These are phyloP conservation scores for Nannochloris sp. DNA, from an alignment of 139 green algal species.

Conservation along the genomic window DNA sequence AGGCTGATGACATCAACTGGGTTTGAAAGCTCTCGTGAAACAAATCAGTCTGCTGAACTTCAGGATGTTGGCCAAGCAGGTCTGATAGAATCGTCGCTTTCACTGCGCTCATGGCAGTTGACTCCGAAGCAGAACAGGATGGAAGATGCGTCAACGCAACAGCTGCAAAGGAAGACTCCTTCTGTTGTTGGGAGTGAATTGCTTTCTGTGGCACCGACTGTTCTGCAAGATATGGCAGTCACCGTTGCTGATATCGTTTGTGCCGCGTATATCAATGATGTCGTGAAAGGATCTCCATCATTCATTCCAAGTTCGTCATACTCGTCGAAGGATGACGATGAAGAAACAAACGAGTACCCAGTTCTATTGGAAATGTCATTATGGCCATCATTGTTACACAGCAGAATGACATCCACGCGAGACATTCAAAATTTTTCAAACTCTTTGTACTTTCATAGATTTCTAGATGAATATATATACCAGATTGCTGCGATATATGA, in stretches of 20 bases:
- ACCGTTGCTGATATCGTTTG: constrained; percentile 36
- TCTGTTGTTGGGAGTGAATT: constrained; percentile 3
- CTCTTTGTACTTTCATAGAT: constrained; percentile 15
- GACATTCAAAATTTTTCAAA: constrained; percentile 49
- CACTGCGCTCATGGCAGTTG: too few species aligned
- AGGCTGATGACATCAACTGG: too few species aligned
- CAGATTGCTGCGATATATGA: constrained; percentile 41
- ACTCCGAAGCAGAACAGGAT: too few species aligned
- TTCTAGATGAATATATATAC: constrained; percentile 13
- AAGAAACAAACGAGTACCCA: neutral
- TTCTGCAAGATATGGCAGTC: constrained; percentile 45
- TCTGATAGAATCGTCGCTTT: neutral
- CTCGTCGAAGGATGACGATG: neutral
- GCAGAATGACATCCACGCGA: constrained; percentile 31
- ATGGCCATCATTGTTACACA: constrained; percentile 36
- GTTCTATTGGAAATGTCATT: constrained; percentile 6
- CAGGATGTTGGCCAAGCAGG: too few species aligned
- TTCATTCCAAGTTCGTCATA: too few species aligned
- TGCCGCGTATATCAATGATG: constrained; percentile 31
- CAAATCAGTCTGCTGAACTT: too few species aligned
- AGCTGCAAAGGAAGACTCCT: too few species aligned
- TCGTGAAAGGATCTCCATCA: neutral
- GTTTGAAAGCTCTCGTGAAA: too few species aligned
- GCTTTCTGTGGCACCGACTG: constrained; percentile 16
- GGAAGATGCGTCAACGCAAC: too few species aligned